phyloP scores from a whole-genome alignment of 352 stramenopile species.

The Phytophthora hybrid region DNA sequence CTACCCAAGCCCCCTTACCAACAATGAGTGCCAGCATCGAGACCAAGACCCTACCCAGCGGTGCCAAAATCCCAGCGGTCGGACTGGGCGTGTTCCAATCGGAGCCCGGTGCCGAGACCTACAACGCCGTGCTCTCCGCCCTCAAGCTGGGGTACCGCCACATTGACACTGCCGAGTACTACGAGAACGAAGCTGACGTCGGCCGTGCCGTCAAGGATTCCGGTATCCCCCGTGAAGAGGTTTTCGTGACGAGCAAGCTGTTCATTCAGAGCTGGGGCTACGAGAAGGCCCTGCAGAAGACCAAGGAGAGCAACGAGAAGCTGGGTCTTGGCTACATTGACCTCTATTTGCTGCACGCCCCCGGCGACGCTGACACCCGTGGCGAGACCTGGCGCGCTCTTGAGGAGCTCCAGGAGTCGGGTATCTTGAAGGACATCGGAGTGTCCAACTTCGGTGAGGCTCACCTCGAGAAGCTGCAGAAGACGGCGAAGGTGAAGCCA shows the following conservation, averaged over 20 bases:
- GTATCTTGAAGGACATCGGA: conserved; percentile 84
- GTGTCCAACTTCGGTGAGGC: conserved; percentile 91
- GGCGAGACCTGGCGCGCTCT: conserved; percentile 64
- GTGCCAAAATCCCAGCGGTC: conserved; percentile 51
- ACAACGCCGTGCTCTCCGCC: conserved; percentile 58
- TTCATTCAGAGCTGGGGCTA: conserved; percentile 58
- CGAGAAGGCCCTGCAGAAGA: conserved; percentile 61
- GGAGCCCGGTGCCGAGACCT: conserved; percentile 55
- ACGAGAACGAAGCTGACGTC: conserved; percentile 83
- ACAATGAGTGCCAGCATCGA: conserved; percentile 16
- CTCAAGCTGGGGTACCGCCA: conserved; percentile 88
- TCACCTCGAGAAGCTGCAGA: conserved; percentile 83
- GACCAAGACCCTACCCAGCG: conserved; percentile 55
- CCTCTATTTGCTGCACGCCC: conserved; percentile 76
- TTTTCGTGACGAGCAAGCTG: conserved; percentile 91
- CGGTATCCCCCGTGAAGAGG: conserved; percentile 67
- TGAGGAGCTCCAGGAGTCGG: conserved; percentile 55
- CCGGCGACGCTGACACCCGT: conserved; percentile 52
- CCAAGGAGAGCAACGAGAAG: conserved; percentile 59
- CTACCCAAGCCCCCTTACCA: conserved; percentile 3
- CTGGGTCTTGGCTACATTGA: conserved; percentile 88
- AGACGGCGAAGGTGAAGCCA: conserved; percentile 60
- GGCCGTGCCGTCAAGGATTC: conserved; percentile 77
- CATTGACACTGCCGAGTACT: conserved; percentile 92
- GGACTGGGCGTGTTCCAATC: conserved; percentile 67